Evolutionary conservation across 2,329 filamentous ascomycete species (phyloP).

Genomic region (Aureobasidium melanogenum): DNA sequence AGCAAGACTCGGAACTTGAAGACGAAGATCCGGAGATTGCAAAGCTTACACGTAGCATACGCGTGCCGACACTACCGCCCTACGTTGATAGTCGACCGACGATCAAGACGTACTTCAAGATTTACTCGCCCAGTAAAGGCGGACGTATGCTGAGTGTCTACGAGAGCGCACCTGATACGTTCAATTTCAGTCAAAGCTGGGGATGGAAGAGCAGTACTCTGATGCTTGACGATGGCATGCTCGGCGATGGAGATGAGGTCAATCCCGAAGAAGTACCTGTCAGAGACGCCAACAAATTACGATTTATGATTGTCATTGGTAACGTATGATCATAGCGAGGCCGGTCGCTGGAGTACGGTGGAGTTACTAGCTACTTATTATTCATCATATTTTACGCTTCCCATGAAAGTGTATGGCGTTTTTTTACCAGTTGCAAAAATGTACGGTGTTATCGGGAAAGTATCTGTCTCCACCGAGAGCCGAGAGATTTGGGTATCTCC

Average conservation of each 20-base stretch:
- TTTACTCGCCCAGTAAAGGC: slow-evolving; percentile 51
- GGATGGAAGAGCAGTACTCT: slow-evolving; percentile 54
- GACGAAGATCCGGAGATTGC: slow-evolving; percentile 15
- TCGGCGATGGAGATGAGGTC: slow-evolving; percentile 20
- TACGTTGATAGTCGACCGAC: slow-evolving; percentile 49
- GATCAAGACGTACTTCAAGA: slow-evolving; percentile 55
- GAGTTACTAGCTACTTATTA: neutral
- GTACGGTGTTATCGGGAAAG: too few species aligned
- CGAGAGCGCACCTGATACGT: slow-evolving; percentile 48
- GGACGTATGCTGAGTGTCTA: slow-evolving; percentile 51
- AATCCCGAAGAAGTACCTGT: slow-evolving; percentile 17
- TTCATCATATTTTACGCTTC: neutral
- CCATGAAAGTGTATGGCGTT: neutral
- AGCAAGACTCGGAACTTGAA: slow-evolving; percentile 17
- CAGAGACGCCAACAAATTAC: slow-evolving; percentile 37
- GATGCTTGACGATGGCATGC: slow-evolving; percentile 42
- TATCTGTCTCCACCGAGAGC: too few species aligned
- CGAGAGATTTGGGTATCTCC: too few species aligned
- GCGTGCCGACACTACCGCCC: slow-evolving; percentile 39
- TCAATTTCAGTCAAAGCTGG: slow-evolving; percentile 54
- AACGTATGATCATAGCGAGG: slow-evolving; percentile 30
- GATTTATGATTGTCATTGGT: slow-evolving; percentile 54
- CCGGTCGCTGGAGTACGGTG: neutral
- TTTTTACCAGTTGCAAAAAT: too few species aligned
- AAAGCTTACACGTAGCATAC: slow-evolving; percentile 17